Conservation (phyloP, 306 rosid species). For the Malus domestica region ASM211411v1 NC_041801.1:24990501-24991000, state of each 20-base stretch:
- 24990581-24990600: background rate
- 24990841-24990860: slow-evolving; percentile 46
- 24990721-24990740: background rate
- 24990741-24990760: slow-evolving; percentile 4
- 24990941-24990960: too few species aligned
- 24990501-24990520: background rate
- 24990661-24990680: background rate
- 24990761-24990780: background rate
- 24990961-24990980: too few species aligned
- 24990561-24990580: background rate
- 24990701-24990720: background rate
- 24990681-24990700: background rate
- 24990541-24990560: background rate
- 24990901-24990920: too few species aligned
- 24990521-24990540: background rate
- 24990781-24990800: slow-evolving; percentile 5
- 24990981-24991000: too few species aligned
- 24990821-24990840: slow-evolving; percentile 17
- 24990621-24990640: background rate
- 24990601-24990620: background rate
- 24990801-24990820: slow-evolving; percentile 32
- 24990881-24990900: background rate
- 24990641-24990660: background rate
- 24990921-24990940: too few species aligned
- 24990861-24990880: background rate